Conservation (phyloP, 2,329 filamentous ascomycete species). For the Apiospora kogelbergensis region DNA sequence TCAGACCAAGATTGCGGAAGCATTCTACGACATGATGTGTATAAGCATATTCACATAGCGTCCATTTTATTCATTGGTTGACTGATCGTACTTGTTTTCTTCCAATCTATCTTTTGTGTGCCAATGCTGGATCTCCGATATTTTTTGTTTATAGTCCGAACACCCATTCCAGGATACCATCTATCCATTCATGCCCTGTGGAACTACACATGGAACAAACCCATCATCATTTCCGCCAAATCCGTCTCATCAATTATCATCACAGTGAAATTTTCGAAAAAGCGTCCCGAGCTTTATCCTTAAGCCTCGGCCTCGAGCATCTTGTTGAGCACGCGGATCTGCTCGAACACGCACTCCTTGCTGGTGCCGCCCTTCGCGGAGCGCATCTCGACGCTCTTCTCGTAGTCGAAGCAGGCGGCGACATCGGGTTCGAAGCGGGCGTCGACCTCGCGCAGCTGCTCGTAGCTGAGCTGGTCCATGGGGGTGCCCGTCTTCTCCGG, state of each 20-base stretch:
- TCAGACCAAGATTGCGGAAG: no score
- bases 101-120: neutral
- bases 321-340: slow-evolving; percentile 53
- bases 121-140: neutral
- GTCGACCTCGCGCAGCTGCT: slow-evolving; percentile 66
- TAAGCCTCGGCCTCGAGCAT: slow-evolving; percentile 26
- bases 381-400: slow-evolving; percentile 78
- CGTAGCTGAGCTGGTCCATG: slow-evolving; percentile 70
- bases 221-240: no score
- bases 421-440: slow-evolving; percentile 65
- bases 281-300: no score
- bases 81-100: neutral
- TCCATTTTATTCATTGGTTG: neutral
- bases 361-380: slow-evolving; percentile 78
- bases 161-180: neutral
- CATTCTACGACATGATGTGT: no score
- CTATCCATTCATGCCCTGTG: neutral
- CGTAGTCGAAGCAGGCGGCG: slow-evolving; percentile 76
- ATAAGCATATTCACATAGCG: no score
- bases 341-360: slow-evolving; percentile 63
- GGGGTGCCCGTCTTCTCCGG: slow-evolving; percentile 65
- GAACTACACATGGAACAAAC: neutral
- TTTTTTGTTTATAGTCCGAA: neutral
- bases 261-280: no score
- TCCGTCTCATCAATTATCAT: neutral